Evolutionary conservation across 805 yeast genomes (phyloP).

Genomic region (Yarrowia keelungensis): DNA sequence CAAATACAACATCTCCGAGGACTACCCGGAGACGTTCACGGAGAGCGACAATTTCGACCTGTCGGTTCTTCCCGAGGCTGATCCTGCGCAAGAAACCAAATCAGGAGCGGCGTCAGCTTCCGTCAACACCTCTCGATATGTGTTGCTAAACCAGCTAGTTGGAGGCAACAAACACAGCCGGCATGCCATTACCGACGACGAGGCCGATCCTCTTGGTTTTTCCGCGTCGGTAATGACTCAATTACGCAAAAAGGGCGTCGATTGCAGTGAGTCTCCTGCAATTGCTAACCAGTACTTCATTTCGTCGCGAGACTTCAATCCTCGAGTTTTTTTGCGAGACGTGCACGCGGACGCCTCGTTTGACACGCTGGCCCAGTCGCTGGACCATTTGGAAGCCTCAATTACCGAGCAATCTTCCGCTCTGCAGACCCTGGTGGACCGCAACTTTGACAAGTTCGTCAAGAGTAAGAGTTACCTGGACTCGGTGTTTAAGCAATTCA

Average conservation of each 20-base stretch:
- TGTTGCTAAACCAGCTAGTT: constrained; percentile 45
- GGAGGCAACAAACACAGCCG: constrained; percentile 42
- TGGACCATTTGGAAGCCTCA: constrained; percentile 58
- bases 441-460: constrained; percentile 69
- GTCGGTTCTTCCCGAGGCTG: constrained; percentile 21
- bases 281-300: constrained; percentile 58
- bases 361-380: constrained; percentile 57
- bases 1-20: constrained; percentile 35
- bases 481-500: constrained; percentile 62
- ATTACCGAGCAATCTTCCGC: constrained; percentile 59
- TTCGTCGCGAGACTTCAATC: constrained; percentile 65
- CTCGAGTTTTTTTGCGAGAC: constrained; percentile 61
- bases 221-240: constrained; percentile 56
- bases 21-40: constrained; percentile 25
- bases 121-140: constrained; percentile 36
- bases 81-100: constrained; percentile 21
- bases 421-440: constrained; percentile 59
- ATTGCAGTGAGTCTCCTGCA: constrained; percentile 49
- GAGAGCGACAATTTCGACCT: constrained; percentile 29
- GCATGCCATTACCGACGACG: constrained; percentile 46
- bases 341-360: constrained; percentile 64
- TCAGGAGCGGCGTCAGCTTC: constrained; percentile 30
- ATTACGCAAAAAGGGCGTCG: constrained; percentile 53
- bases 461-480: constrained; percentile 70
- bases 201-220: constrained; percentile 65